Evolutionary conservation across 2,329 filamentous ascomycete species (phyloP), one percentile per base, ranked within the genome.

Genomic region (Penicillium sp.): DNA sequence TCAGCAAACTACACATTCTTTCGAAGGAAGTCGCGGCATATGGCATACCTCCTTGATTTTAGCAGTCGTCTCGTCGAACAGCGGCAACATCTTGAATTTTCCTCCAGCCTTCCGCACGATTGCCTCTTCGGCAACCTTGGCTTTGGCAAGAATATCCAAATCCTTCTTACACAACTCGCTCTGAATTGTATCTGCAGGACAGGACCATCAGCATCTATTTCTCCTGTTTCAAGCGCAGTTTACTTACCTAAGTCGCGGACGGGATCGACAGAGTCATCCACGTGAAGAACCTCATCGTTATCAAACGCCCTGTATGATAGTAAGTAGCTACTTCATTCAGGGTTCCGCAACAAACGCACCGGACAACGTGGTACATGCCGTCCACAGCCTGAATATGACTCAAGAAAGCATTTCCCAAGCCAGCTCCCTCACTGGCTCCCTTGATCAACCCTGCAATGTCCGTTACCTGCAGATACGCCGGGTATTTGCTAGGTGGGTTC

Each of bases 91-190:
- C 48, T 51, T 51, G 32, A 45, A 51, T 32, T 51, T 51, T 18
- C 48, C 41, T 26, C 48, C 48, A n/a, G 48, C 48, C 32, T 51
- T 51, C 2, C 43, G 41, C 26, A 51, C 48, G 23, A 51, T 46
- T 32, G 34, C 26, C 43, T 51, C 48, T 30, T 51, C 48, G 10
- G 48, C 48, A 32, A 51, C 14, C 32, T 45, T 38, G 2, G 48
- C 43, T 23, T 51, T 51, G 23, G 34, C n/a, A 19, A 51, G 48
- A 18, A 51, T 51, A 46, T 51, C 48, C 36, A 46, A 30, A 39
- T 51, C 48, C 36, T 51, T 51, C 41, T 51, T 51, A 26, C 48
- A 51, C 26, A 51, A 16, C 48, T 51, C 48, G 41, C 48, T 51
- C 29, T 51, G 48, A 16, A 51, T 51, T 6, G 48, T 51, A 32